Base-by-base conservation (phyloP, 805 yeast genomes). In the Wickerhamomyces hampshirensis region DNA sequence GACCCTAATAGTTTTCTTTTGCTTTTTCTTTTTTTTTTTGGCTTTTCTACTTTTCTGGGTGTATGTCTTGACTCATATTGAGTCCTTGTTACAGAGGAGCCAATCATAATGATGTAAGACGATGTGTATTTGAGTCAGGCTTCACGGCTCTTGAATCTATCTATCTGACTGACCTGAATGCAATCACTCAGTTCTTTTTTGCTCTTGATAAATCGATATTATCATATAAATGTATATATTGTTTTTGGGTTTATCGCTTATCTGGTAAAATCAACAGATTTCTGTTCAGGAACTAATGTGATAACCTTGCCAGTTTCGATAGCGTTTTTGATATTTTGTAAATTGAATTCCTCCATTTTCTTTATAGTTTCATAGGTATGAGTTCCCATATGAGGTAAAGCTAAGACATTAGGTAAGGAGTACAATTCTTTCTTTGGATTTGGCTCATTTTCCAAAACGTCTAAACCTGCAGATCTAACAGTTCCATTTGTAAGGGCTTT, bases 361-460 rank as follows among this genome's bases (percentile, higher is more conserved):
- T 68, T 63, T 52, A 83, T 75, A 4, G 95, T 83, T 60, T 87
- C 94, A 35, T 62, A 60, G 5, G 91, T 68, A 55, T 77, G 78
- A 0, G 96, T 85, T 18, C 96, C 97, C 82, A 85, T 78, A 58
- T 88, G 97, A 12, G 97, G 97, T 46, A 84, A 65, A 24, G 84
- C 73, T 10, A 83, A 68, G n/a, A 79, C 85, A 44, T 81, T 80
- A 11, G 84, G 83, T 60, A 81, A 60, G 21, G 65, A 63, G 33
- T 71, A 60, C 44, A 84, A 63, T 42, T 82, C 88, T 53, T 70
- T 60, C 29, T 81, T 71, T n/a, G 77, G 82, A 44, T 75, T 53
- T 9, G 94, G 94, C 59, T 84, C 94, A 44, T 66, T 60, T 56
- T 83, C 89, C 56, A 80, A 78, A 19, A 84, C 94, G 51, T 84